Evolutionary conservation across 2,329 filamentous ascomycete genomes (phyloP).

Genomic region (Alternaria burnsii): DNA sequence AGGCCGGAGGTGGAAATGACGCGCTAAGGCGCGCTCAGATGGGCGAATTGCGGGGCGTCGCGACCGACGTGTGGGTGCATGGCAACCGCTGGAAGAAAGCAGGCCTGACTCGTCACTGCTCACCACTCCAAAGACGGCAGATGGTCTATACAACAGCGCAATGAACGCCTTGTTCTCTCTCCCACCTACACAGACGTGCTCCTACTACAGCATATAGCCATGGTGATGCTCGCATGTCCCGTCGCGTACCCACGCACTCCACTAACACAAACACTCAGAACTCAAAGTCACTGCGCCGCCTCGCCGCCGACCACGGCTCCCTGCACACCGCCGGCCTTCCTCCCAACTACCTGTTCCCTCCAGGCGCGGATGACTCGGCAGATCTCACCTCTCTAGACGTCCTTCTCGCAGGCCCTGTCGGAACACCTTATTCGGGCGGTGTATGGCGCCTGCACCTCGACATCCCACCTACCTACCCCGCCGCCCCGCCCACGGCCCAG

Average conservation of each 20-base stretch:
- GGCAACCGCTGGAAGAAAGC: constrained; percentile 3
- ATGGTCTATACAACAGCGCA: background rate
- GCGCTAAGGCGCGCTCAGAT: constrained; percentile 16
- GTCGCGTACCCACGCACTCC: constrained; percentile 5
- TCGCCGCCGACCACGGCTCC: constrained; percentile 67
- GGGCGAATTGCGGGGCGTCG: constrained; percentile 14
- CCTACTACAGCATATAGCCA: constrained; percentile 3
- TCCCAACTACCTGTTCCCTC: constrained; percentile 68
- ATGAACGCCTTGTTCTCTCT: background rate
- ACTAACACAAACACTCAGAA: constrained; percentile 46
- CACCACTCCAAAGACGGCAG: background rate
- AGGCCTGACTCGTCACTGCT: background rate
- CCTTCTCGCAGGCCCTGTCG: constrained; percentile 66
- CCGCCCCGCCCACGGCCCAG: constrained; percentile 63
- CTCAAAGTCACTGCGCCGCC: constrained; percentile 62
- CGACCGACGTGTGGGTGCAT: constrained; percentile 6
- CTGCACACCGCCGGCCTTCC: constrained; percentile 65
- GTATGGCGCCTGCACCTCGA: constrained; percentile 68
- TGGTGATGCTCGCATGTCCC: constrained; percentile 14
- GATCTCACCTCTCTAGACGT: constrained; percentile 67
- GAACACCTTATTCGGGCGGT: constrained; percentile 67
- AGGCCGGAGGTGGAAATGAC: background rate
- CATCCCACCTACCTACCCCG: constrained; percentile 66
- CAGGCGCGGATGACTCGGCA: constrained; percentile 52
- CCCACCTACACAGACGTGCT: background rate